Evolutionary conservation across 2,329 filamentous ascomycete genomes (phyloP), one percentile per base, ranked within the genome.

Genomic region (Fusarium aywerte): DNA sequence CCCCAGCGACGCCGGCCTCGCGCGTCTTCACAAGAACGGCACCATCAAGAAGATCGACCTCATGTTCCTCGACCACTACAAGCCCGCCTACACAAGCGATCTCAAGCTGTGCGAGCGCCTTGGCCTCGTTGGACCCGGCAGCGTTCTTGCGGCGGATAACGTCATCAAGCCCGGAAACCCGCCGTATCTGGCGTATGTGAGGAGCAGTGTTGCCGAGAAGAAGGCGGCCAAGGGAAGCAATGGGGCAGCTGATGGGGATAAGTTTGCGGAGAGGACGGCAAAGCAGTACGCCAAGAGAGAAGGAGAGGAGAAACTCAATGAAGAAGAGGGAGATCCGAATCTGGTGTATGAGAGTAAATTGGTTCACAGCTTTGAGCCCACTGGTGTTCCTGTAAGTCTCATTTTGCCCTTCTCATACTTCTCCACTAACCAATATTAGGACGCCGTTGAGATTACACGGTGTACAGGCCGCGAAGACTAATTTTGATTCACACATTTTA

Each of bases 31-130:
- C 64, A 72, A 79, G 1, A 76, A 81, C 4, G 87, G 87, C 0
- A 72, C 75, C 6, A 75, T 93, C 23, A 77, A 81, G 23, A 82
- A 84, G 43, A 86, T 93, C 61, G 90, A 93, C 70, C 78, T 94
- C 36, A 81, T 93, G 76, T 95, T 96, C 76, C 80, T 96, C 33
- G 92, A 96, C 72, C 92, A 96, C 76, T 90, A 90, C 78, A 94
- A 95, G 77, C 89, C 90, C 1, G 86, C 89, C 0, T 96, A 95
- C 75, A 87, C 85, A 1, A 84, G 86, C 0, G 92, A 96, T 71
- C 77, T 95, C 62, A 93, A 93, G 78, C 83, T 93, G 1, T 92
- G 89, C 74, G 92, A 96, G 79, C 83, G 90, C 36, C 79, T 94
- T 7, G 84, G 83, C 1, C 75, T 95, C 33, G 81, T 96, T 4